These are phyloP conservation scores for Phytophthora citrophthora DNA, from an alignment of 352 stramenopile species.

Conservation along the genomic window DNA sequence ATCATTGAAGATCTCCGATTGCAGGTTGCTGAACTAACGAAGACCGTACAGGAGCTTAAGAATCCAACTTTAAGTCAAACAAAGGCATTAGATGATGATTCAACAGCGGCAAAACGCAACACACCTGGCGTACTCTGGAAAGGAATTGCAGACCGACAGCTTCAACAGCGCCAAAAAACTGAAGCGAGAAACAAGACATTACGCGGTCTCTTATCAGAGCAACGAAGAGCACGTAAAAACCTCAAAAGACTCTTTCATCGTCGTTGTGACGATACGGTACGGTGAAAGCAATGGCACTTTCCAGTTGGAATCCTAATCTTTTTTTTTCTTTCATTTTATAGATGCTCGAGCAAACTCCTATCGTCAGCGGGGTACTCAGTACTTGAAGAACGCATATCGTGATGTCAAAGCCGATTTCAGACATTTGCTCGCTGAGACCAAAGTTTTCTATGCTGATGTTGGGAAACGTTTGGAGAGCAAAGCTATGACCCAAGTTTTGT, in stretches of 20 bases:
- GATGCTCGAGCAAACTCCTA: background rate
- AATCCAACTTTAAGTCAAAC: background rate
- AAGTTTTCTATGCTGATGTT: background rate
- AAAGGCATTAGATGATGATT: no score
- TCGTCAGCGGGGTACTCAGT: background rate
- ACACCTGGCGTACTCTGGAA: background rate
- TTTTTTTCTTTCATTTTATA: background rate
- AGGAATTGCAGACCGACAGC: background rate
- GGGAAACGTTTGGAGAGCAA: background rate
- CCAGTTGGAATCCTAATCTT: background rate
- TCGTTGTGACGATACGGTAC: background rate
- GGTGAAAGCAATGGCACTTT: background rate
- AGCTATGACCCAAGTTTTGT: background rate
- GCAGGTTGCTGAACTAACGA: background rate
- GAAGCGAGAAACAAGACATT: background rate
- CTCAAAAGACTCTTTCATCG: background rate
- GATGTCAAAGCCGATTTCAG: background rate
- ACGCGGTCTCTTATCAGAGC: background rate
- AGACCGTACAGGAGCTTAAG: background rate
- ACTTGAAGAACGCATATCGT: background rate
- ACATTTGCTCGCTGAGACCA: background rate
- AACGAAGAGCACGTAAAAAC: background rate
- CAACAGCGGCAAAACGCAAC: background rate
- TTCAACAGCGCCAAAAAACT: background rate
- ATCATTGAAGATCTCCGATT: background rate